Percentiles rank a stretch among this genome's conserved stretches.
Conservation (phyloP, 2,329 filamentous ascomycete genomes). For the Colletotrichum acutatum region DNA sequence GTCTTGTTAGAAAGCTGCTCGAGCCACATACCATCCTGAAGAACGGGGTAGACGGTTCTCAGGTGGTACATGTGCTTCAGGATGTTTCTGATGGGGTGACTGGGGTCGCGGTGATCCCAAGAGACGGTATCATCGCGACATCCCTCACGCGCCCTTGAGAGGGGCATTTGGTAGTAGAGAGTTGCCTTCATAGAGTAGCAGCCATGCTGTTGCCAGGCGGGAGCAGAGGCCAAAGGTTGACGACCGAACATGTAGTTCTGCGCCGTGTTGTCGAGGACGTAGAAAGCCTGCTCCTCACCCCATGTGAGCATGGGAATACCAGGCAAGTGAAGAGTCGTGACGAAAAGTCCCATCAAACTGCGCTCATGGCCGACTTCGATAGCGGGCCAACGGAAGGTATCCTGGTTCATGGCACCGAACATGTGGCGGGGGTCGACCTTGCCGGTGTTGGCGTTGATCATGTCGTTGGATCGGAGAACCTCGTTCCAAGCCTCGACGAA, state of each 20-base stretch:
- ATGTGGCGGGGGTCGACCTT: slow-evolving; percentile 72
- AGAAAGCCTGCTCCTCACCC: slow-evolving; percentile 75
- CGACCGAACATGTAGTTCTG: slow-evolving; percentile 74
- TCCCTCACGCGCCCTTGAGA: slow-evolving; percentile 62
- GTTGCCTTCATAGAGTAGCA: slow-evolving; percentile 68
- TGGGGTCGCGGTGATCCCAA: slow-evolving; percentile 71
- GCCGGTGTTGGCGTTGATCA: slow-evolving; percentile 69
- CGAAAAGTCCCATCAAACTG: slow-evolving; percentile 66
- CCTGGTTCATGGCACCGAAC: slow-evolving; percentile 73
- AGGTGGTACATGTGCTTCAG: slow-evolving; percentile 72
- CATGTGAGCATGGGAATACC: slow-evolving; percentile 71
- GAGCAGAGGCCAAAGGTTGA: slow-evolving; percentile 69
- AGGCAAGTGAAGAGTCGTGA: slow-evolving; percentile 69
- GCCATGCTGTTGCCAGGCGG: slow-evolving; percentile 73
- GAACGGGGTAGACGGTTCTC: slow-evolving; percentile 63
- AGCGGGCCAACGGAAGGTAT: slow-evolving; percentile 73
- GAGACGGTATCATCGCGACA: slow-evolving; percentile 68
- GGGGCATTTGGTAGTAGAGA: slow-evolving; percentile 68
- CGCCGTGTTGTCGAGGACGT: slow-evolving; percentile 72
- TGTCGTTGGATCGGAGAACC: slow-evolving; percentile 67
- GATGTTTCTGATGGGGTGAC: slow-evolving; percentile 69
- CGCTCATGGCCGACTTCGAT: slow-evolving; percentile 66
- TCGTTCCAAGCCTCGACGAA: slow-evolving; percentile 65
- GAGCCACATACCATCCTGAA: slow-evolving; percentile 70
- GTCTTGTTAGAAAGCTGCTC: slow-evolving; percentile 68